These are phyloP conservation scores for Pyrenula aspistea DNA, from an alignment of 495 filamentous ascomycete genomes.

Conservation along the genomic window DNA sequence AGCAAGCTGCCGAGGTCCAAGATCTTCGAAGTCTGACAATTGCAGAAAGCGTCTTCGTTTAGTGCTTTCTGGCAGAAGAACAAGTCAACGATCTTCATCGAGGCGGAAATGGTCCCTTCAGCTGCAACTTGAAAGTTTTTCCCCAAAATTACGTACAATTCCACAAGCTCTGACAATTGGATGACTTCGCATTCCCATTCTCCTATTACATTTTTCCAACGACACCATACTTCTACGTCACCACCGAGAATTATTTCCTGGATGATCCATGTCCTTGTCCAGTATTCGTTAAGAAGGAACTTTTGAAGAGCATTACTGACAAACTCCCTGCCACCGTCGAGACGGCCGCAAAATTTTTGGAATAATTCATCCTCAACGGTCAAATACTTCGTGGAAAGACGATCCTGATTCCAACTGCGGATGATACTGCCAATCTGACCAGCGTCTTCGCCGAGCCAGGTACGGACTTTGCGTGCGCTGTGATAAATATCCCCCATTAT, in stretches of 20 bases:
- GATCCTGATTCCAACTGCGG: not conserved
- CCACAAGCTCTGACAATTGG: too few species aligned
- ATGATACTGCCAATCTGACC: not conserved
- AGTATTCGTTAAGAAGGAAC: not conserved
- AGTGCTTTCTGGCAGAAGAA: too few species aligned
- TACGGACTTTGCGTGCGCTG: not conserved
- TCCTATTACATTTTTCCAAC: too few species aligned
- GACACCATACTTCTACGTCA: too few species aligned
- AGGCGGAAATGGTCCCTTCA: too few species aligned
- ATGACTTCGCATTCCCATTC: too few species aligned
- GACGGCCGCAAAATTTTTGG: not conserved
- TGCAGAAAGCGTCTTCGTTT: too few species aligned
- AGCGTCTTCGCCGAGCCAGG: not conserved
- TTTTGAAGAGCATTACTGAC: not conserved
- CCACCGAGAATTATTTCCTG: conserved; percentile 4
- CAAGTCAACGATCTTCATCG: too few species aligned
- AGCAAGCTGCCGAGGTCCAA: too few species aligned
- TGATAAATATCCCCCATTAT: not conserved
- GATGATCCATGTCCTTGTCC: conserved; percentile 4
- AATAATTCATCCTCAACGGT: not conserved
- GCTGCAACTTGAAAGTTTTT: too few species aligned
- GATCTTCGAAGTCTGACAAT: too few species aligned
- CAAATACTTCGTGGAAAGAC: not conserved
- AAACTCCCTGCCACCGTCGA: not conserved
- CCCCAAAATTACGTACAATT: too few species aligned